phyloP scores from a whole-genome alignment of 306 rosid species.

The Nissolia schottii region DNA sequence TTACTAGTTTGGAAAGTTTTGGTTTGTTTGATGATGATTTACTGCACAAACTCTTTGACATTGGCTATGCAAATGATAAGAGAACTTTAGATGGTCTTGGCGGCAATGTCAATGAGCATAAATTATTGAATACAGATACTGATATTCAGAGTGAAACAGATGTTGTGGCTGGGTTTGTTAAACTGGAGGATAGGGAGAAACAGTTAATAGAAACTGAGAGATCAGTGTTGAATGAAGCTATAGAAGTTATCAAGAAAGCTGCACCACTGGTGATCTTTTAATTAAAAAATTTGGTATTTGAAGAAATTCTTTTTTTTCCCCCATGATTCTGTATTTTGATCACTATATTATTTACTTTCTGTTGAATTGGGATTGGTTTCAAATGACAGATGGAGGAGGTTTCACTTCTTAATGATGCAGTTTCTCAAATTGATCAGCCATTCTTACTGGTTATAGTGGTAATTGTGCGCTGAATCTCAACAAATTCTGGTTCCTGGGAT shows the following conservation, averaged over 20 bases:
- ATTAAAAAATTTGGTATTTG: slow-evolving; percentile 72
- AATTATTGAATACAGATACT: slow-evolving; percentile 26
- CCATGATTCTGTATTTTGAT: slow-evolving; percentile 22
- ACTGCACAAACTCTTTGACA: slow-evolving; percentile 39
- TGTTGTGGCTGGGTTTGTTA: slow-evolving; percentile 67
- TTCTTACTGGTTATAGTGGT: slow-evolving; percentile 99
- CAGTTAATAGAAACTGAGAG: slow-evolving; percentile 64
- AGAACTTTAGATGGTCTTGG: slow-evolving; percentile 17
- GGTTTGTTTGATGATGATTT: slow-evolving; percentile 47
- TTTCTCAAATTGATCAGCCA: slow-evolving; percentile 94
- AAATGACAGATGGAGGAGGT: slow-evolving; percentile 96
- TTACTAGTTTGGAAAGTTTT: slow-evolving; percentile 50
- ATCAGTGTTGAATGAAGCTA: slow-evolving; percentile 61
- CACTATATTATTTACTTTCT: slow-evolving; percentile 25
- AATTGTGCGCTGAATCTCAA: slow-evolving; percentile 99
- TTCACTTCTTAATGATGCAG: slow-evolving; percentile 83
- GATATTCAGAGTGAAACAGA: slow-evolving; percentile 32
- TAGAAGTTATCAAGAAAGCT: slow-evolving; percentile 76
- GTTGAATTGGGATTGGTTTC: slow-evolving; percentile 44
- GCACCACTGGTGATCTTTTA: slow-evolving; percentile 99
- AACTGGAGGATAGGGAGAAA: slow-evolving; percentile 73
- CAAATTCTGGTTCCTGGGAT: slow-evolving; percentile 98
- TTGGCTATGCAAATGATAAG: slow-evolving; percentile 27
- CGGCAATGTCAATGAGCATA: slow-evolving; percentile 11
- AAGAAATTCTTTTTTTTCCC: slow-evolving; percentile 32